Base-by-base conservation (phyloP, 2,329 filamentous ascomycete genomes). In the Fusarium beomiforme region DNA sequence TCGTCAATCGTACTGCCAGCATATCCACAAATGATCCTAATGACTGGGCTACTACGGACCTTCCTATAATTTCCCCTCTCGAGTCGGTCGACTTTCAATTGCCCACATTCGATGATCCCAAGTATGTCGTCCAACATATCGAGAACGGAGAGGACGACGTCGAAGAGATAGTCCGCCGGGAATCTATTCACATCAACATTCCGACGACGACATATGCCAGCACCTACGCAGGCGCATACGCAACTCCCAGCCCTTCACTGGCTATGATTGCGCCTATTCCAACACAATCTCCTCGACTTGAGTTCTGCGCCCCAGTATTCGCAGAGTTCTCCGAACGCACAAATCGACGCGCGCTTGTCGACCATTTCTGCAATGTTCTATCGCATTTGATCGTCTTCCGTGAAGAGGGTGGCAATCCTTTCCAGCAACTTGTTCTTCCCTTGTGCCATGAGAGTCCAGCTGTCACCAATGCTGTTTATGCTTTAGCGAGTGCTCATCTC, bases 401-500 rank as follows among this genome's bases (percentile, higher is more conserved):
- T 34, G 89, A 91, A 76, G 88, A 91, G 69, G 83, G 83, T 7
- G 88, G 87, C 23, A 91, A 91, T 67, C 88, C 89, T 0, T 91
- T 91, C 73, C 87, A 89, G 70, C 87, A 90, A 72, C 81, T 90
- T 17, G 86, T 91, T 12, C 79, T 91, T n/a, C 89, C 89, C 4
- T 81, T 91, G 41, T 88, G 87, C 5, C 83, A 85, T 51, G 82
- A 77, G 44, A 89, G 87, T 74, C 82, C 83, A 1, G 85, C 88
- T 2, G 86, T 97, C 7, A 92, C 93, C 79, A 93, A 96, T 76
- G 93, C 94, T 13, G 92, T 98, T 65, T 94, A 93, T 64, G 94
- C 94, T 1, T 83, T 98, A 11, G 89, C 93, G 1, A 93, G 92
- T 61, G 95, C 94, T 64, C 96, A 97, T 78, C 83, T 97, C 63